Evolutionary conservation across 2,329 filamentous ascomycete genomes (phyloP).

Genomic region (Fusarium keratoplasticum): DNA sequence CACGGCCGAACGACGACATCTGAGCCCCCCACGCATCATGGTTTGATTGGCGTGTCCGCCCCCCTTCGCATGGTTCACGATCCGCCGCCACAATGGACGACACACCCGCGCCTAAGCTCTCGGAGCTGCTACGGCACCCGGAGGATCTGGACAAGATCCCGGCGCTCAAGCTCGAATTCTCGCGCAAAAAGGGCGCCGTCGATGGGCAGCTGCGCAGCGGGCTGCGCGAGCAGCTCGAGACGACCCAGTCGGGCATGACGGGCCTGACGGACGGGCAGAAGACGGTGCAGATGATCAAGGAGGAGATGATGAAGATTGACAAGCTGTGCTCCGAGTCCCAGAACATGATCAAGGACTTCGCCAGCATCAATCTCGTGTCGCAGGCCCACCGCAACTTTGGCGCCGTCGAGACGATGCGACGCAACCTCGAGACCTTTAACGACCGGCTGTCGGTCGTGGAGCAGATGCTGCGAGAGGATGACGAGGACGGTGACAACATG

Average conservation of each 20-base stretch:
- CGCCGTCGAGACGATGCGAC: slow-evolving; percentile 92
- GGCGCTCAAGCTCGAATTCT: slow-evolving; percentile 89
- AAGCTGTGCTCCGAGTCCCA: slow-evolving; percentile 96
- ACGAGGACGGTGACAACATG: slow-evolving; percentile 88
- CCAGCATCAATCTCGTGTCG: slow-evolving; percentile 89
- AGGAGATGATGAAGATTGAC: slow-evolving; percentile 99
- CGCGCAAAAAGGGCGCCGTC: slow-evolving; percentile 90
- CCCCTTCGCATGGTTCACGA: slow-evolving; percentile 38
- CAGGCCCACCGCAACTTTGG: slow-evolving; percentile 97
- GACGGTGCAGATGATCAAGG: slow-evolving; percentile 91
- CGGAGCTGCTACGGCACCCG: slow-evolving; percentile 92
- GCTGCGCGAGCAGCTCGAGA: slow-evolving; percentile 91
- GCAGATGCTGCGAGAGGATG: slow-evolving; percentile 83
- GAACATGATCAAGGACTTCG: slow-evolving; percentile 97
- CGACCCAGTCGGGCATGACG: slow-evolving; percentile 92
- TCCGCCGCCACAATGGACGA: slow-evolving; percentile 57
- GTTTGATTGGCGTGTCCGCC: slow-evolving; percentile 40
- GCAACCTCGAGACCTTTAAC: slow-evolving; percentile 88
- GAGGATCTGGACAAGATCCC: slow-evolving; percentile 98
- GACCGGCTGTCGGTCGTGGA: slow-evolving; percentile 81
- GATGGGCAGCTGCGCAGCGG: slow-evolving; percentile 91
- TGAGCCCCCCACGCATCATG: slow-evolving; percentile 35
- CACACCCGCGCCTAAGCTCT: slow-evolving; percentile 81
- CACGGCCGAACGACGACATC: background rate
- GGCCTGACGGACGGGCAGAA: slow-evolving; percentile 91